phyloP scores from a whole-genome alignment of 208 protist species.

The Kentomonas sorsogonicus region DNA sequence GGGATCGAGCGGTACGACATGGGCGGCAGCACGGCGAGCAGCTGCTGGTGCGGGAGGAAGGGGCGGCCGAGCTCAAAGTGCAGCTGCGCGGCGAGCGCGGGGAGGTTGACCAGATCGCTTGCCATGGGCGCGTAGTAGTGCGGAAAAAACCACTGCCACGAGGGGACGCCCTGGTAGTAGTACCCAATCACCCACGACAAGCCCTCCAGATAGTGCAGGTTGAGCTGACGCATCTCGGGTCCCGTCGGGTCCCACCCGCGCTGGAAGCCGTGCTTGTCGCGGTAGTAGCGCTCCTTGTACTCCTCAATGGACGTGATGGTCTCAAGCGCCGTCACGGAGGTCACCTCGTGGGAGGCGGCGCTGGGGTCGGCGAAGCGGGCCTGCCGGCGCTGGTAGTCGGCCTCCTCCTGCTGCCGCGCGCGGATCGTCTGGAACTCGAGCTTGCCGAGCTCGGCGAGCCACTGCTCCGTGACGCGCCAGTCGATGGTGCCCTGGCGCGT shows the following conservation, averaged over 20 bases:
- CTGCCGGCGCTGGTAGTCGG: conserved; percentile 66
- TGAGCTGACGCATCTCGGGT: conserved; percentile 58
- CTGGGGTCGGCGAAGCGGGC: conserved; percentile 46
- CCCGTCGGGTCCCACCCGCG: conserved; percentile 62
- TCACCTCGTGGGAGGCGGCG: conserved; percentile 62
- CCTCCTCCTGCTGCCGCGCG: conserved; percentile 62
- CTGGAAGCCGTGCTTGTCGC: conserved; percentile 79
- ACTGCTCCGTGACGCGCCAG: conserved; percentile 63
- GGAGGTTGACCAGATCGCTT: conserved; percentile 82
- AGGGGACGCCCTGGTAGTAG: conserved; percentile 85
- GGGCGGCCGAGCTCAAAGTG: conserved; percentile 70
- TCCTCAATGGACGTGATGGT: conserved; percentile 53
- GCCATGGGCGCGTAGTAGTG: conserved; percentile 92
- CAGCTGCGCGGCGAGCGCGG: conserved; percentile 41
- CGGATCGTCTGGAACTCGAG: conserved; percentile 73
- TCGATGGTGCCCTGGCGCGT: conserved; percentile 71
- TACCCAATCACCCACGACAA: conserved; percentile 86
- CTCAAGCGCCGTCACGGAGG: conserved; percentile 16
- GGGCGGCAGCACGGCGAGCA: conserved; percentile 97
- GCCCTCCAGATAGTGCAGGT: conserved; percentile 83
- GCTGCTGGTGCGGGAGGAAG: conserved; percentile 93
- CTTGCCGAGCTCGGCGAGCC: conserved; percentile 65
- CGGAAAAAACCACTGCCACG: conserved; percentile 91
- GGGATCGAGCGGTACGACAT: conserved; percentile 88
- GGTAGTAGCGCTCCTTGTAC: conserved; percentile 86